A percentile compares a stretch with the other conserved stretches of the same genome.
Conservation (phyloP, 805 yeast species). For the Cyberlindnera amylophila region DNA sequence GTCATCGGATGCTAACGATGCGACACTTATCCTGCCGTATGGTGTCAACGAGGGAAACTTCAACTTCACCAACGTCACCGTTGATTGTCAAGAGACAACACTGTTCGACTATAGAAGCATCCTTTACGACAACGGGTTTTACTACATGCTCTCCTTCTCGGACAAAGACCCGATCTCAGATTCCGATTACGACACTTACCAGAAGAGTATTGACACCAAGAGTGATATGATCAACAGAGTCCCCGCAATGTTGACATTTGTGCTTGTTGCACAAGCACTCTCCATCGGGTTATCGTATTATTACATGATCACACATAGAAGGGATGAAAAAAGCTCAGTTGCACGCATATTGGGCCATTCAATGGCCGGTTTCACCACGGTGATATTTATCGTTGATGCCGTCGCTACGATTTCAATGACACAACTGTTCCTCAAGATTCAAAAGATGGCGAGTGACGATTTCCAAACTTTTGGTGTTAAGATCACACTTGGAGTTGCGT, state of each 20-base stretch:
- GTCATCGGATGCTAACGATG: not conserved
- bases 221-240: constrained; percentile 25
- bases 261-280: constrained; percentile 29
- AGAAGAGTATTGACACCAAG: constrained; percentile 19
- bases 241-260: constrained; percentile 30
- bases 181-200: constrained; percentile 27
- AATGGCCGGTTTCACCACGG: constrained; percentile 35
- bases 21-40: constrained; percentile 1
- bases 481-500: constrained; percentile 38
- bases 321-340: not conserved
- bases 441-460: constrained; percentile 20
- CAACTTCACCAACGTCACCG: constrained; percentile 11
- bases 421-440: constrained; percentile 22
- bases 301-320: constrained; percentile 22
- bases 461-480: constrained; percentile 45
- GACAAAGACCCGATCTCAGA: constrained; percentile 43
- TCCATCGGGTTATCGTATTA: constrained; percentile 31
- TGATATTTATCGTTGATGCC: constrained; percentile 31
- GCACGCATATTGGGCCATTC: constrained; percentile 31
- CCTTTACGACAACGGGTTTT: constrained; percentile 13
- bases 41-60: constrained; percentile 7
- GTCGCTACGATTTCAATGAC: constrained; percentile 33
- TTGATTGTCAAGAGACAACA: constrained; percentile 7
- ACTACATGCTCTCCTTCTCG: constrained; percentile 32
- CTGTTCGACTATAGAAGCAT: constrained; percentile 16